A percentile compares a stretch with the other conserved stretches of the same genome.
Conservation (phyloP, 441 rosid species). For the Croton laevigatus region DNA sequence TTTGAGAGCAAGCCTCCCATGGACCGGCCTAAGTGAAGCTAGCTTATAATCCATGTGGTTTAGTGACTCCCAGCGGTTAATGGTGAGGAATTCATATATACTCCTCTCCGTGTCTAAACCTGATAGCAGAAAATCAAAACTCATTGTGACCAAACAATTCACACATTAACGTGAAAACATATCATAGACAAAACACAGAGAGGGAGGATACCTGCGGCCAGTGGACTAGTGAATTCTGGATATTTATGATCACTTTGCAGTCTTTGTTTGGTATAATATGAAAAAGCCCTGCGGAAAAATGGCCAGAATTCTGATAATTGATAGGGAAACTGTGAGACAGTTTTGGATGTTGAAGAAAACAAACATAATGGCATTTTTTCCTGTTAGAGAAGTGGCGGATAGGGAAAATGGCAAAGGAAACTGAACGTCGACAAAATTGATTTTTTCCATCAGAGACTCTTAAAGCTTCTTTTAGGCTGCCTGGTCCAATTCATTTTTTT, state of each 20-base stretch:
- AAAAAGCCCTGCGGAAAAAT: slow-evolving; percentile 27
- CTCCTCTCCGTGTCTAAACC: slow-evolving; percentile 59
- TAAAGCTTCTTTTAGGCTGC: not conserved
- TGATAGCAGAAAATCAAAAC: not conserved
- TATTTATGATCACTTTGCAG: slow-evolving; percentile 25
- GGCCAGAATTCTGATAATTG: slow-evolving; percentile 27
- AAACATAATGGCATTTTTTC: slow-evolving; percentile 26
- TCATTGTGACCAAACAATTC: slow-evolving; percentile 11
- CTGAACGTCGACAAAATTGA: not conserved
- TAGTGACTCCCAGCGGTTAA: slow-evolving; percentile 80
- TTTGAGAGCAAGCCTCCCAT: slow-evolving; percentile 81
- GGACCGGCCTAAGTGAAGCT: slow-evolving; percentile 66
- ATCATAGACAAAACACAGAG: slow-evolving; percentile 1
- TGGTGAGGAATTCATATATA: slow-evolving; percentile 64
- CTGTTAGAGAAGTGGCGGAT: not conserved
- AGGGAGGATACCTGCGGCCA: slow-evolving; percentile 30
- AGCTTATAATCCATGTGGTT: slow-evolving; percentile 74
- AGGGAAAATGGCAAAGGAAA: not conserved
- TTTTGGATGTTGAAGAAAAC: slow-evolving; percentile 26
- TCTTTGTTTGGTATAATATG: slow-evolving; percentile 17
- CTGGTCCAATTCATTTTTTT: not conserved
- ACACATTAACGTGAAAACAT: not conserved
- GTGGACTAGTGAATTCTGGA: slow-evolving; percentile 17
- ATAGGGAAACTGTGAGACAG: slow-evolving; percentile 19
- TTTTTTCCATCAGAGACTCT: not conserved